Percentiles rank a stretch among this genome's conserved stretches.
phyloP scores from a whole-genome alignment of 1,284 basidiomycete genomes.

The Ganoderma multipileum region DNA sequence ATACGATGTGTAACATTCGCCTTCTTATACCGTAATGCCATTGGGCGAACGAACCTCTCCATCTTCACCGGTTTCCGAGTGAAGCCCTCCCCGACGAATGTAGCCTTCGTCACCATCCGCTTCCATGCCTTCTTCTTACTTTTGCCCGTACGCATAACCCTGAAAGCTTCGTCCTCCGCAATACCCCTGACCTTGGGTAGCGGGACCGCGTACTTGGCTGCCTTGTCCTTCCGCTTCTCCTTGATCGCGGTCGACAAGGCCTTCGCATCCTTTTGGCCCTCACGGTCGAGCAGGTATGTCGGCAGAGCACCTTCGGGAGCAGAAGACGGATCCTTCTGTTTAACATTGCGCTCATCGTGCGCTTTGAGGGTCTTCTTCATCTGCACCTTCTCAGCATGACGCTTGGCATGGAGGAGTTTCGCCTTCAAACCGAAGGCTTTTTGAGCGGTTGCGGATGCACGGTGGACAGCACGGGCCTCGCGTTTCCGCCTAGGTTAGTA shows the following conservation, averaged over 20 bases:
- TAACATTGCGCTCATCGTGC: slow-evolving; percentile 98
- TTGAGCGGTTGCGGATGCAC: slow-evolving; percentile 87
- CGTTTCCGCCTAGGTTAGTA: slow-evolving; percentile 81
- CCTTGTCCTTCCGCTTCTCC: slow-evolving; percentile 99
- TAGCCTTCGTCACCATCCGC: slow-evolving; percentile 99
- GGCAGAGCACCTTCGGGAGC: slow-evolving; percentile 91
- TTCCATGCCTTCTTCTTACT: slow-evolving; percentile 98
- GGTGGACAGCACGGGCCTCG: slow-evolving; percentile 92
- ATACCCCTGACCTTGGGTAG: slow-evolving; percentile 97
- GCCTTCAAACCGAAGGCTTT: slow-evolving; percentile 97
- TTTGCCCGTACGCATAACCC: slow-evolving; percentile 98
- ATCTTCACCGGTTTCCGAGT: slow-evolving; percentile 99
- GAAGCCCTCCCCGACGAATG: slow-evolving; percentile 98
- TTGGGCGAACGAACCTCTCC: slow-evolving; percentile 97
- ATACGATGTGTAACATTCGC: slow-evolving; percentile 98
- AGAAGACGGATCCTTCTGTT: slow-evolving; percentile 85
- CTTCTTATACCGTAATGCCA: slow-evolving; percentile 97
- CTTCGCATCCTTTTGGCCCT: slow-evolving; percentile 98
- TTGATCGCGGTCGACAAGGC: slow-evolving; percentile 98
- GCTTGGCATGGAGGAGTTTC: slow-evolving; percentile 95
- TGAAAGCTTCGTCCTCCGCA: slow-evolving; percentile 99
- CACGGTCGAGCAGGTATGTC: slow-evolving; percentile 95
- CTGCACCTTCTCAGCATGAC: slow-evolving; percentile 97
- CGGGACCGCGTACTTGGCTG: slow-evolving; percentile 97
- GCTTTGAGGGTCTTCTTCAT: slow-evolving; percentile 99